Base-by-base conservation (phyloP, 441 rosid genomes). In the Eutrema salsugineum region DNA sequence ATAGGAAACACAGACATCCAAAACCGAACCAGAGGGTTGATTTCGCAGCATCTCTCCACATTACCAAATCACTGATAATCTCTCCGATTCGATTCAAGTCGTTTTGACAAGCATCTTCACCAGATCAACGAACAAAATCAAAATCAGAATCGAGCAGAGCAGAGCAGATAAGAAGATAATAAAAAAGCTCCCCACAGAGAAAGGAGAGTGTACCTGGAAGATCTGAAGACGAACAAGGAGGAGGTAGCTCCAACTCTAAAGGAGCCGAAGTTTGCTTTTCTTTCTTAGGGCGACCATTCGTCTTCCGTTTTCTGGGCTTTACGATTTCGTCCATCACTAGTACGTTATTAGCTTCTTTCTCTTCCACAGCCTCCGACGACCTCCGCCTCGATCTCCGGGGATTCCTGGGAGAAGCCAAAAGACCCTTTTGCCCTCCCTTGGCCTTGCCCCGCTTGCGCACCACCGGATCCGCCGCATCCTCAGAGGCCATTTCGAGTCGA, bases 1-100 rank as follows among this genome's bases (percentile, higher is more conserved):
- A 88, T 40, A 92, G 70, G 83, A 90, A 84, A 69, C 84, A 83
- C 2, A 92, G 43, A 74, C 85, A 89, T 17, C 99, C 97, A 32
- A 94, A 61, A 39, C 97, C 99, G 80, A 92, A 92, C 96, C 97
- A 94, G 64, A 94, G 88, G 47, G 90, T 89, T 6, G 98, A 91
- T 69, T 88, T 94, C 2, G 98, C 93, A 49, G 71, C 85, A 69
- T 94, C 94, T 68, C 85, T 88, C 99, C 99, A 94, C 94, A 88
- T 84, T 1, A 87, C 76, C 82, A 94, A 66, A 76, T 92, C 96
- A 75, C 57, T 59, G 9, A 90, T 58, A 17, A 80, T 55, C 78
- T 83, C 86, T 19, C 91, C 91, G 8, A 91, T 66, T 40, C 79
- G 70, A 57, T 88, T 90, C 65, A 91, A 77, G 68, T 83, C 86